phyloP scores from a whole-genome alignment of 306 rosid genomes.

The Citrullus amarus region DNA sequence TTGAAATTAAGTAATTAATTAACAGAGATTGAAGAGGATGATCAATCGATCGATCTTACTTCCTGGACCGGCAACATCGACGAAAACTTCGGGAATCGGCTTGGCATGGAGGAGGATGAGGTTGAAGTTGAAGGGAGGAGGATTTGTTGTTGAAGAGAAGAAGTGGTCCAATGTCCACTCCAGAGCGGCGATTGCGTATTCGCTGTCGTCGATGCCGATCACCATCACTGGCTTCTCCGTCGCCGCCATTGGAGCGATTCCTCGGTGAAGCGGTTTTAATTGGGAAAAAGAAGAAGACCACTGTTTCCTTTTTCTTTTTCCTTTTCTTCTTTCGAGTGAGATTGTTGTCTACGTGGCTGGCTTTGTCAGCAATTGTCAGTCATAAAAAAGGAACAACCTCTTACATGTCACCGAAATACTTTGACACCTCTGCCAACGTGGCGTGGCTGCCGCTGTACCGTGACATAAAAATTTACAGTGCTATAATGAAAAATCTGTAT shows the following conservation, averaged over 20 bases:
- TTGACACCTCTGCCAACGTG: not conserved
- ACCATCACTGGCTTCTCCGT: constrained; percentile 32
- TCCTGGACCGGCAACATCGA: constrained; percentile 61
- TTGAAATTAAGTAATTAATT: not conserved
- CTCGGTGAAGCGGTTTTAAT: not conserved
- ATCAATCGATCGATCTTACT: not conserved
- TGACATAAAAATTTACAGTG: too few species aligned
- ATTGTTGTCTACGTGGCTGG: not conserved
- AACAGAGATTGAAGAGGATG: not conserved
- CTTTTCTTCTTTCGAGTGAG: not conserved
- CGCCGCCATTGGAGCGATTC: not conserved
- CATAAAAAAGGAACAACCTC: not conserved
- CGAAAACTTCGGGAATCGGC: constrained; percentile 26
- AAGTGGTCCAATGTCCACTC: constrained; percentile 34
- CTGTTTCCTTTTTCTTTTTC: not conserved
- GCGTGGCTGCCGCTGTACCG: not conserved
- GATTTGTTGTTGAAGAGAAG: not conserved
- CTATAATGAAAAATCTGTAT: too few species aligned
- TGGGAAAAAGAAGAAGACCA: not conserved
- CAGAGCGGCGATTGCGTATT: constrained; percentile 29
- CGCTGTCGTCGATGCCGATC: constrained; percentile 36
- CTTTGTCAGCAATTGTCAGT: not conserved
- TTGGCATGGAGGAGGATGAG: constrained; percentile 52
- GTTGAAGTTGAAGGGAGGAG: constrained; percentile 28
- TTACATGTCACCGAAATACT: not conserved